These are phyloP conservation scores for Candida freyschussii DNA, from an alignment of 1,139 yeast species.

Conservation along the genomic window DNA sequence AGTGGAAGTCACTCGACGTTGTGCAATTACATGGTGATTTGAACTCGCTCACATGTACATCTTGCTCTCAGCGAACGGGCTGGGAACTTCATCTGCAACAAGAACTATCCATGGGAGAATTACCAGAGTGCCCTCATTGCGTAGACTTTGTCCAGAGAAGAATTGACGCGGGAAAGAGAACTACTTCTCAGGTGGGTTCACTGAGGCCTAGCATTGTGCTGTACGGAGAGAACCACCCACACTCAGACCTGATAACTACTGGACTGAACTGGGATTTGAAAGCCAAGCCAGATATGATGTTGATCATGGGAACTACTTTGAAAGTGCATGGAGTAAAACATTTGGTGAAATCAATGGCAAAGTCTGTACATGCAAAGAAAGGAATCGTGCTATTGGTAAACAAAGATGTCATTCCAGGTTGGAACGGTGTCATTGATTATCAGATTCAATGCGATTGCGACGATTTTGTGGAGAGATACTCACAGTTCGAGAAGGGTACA, in stretches of 20 bases:
- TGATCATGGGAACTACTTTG: constrained; percentile 82
- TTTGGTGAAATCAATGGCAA: constrained; percentile 64
- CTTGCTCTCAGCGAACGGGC: constrained; percentile 51
- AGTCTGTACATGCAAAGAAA: constrained; percentile 59
- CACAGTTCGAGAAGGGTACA: constrained; percentile 6
- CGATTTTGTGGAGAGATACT: constrained; percentile 49
- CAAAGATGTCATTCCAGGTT: constrained; percentile 45
- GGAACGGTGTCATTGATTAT: constrained; percentile 52
- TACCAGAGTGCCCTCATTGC: constrained; percentile 54
- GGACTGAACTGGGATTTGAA: constrained; percentile 66
- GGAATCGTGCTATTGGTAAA: constrained; percentile 54
- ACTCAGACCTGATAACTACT: constrained; percentile 69
- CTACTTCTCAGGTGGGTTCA: constrained; percentile 62
- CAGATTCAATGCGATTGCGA: constrained; percentile 77
- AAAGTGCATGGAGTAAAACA: constrained; percentile 84
- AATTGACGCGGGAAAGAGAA: constrained; percentile 58
- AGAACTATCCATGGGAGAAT: constrained; percentile 34
- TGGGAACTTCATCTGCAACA: constrained; percentile 58
- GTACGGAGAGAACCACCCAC: constrained; percentile 86
- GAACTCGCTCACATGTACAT: constrained; percentile 67
- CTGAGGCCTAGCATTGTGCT: constrained; percentile 78
- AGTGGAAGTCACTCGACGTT: constrained; percentile 66
- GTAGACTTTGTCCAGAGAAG: constrained; percentile 40
- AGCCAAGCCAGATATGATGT: constrained; percentile 64
- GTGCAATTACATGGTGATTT: constrained; percentile 90